Evolutionary conservation across 306 rosid genomes (phyloP).

Genomic region (Trifolium repens): DNA sequence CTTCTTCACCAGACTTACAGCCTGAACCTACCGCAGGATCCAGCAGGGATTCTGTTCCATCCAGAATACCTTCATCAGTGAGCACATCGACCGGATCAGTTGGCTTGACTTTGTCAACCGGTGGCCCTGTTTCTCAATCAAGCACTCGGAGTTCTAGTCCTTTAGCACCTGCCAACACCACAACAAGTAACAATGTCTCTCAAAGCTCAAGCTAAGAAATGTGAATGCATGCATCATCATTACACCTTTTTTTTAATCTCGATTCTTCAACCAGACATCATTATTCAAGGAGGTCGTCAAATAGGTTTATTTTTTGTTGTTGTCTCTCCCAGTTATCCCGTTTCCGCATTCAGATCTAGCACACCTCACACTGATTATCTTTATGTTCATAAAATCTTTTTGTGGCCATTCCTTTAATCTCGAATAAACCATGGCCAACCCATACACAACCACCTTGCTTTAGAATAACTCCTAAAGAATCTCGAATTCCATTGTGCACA

Average conservation of each 20-base stretch:
- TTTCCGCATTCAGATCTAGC: slow-evolving; percentile 66
- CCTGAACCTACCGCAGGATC: slow-evolving; percentile 63
- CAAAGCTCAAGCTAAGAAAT: slow-evolving; percentile 66
- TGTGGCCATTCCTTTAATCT: slow-evolving; percentile 74
- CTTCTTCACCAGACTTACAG: slow-evolving; percentile 81
- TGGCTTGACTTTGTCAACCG: slow-evolving; percentile 67
- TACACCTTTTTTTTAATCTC: slow-evolving; percentile 55
- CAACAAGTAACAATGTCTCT: slow-evolving; percentile 53
- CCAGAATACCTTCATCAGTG: slow-evolving; percentile 69
- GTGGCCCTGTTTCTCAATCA: slow-evolving; percentile 58
- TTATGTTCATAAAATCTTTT: slow-evolving; percentile 67
- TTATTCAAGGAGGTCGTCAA: slow-evolving; percentile 74
- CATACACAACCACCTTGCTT: slow-evolving; percentile 64
- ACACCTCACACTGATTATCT: slow-evolving; percentile 62
- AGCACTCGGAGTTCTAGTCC: slow-evolving; percentile 64
- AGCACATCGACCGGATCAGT: slow-evolving; percentile 71
- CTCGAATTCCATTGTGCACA: slow-evolving; percentile 58
- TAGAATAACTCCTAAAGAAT: slow-evolving; percentile 69
- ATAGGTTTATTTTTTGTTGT: slow-evolving; percentile 55
- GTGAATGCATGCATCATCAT: slow-evolving; percentile 60
- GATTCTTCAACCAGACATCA: slow-evolving; percentile 62
- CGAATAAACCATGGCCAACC: slow-evolving; percentile 82
- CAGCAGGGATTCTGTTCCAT: slow-evolving; percentile 67
- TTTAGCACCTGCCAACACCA: slow-evolving; percentile 42
- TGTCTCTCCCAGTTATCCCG: slow-evolving; percentile 49